phyloP scores from a whole-genome alignment of 805 yeast species.

The Diddensiella caesifluorescens region DNA sequence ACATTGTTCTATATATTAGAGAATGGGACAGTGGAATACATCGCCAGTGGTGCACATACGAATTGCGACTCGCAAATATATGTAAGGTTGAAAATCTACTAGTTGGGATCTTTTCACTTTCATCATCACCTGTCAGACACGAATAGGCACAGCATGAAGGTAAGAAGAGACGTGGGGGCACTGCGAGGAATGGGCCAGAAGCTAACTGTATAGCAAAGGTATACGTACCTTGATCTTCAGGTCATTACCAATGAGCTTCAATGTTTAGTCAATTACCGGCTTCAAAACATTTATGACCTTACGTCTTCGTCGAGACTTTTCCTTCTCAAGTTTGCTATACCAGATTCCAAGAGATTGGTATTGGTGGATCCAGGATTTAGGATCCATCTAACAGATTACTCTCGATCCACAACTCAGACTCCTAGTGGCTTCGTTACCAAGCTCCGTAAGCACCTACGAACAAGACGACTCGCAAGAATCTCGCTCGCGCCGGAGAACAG shows the following conservation, averaged over 20 bases:
- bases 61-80: too few relatives aligned
- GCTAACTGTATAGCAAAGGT: conserved; percentile 80
- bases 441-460: conserved; percentile 77
- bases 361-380: conserved; percentile 85
- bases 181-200: conserved; percentile 11
- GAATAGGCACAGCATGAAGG: too few relatives aligned
- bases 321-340: conserved; percentile 71
- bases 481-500: conserved; percentile 77
- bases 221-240: conserved; percentile 77
- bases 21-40: too few relatives aligned
- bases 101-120: too few relatives aligned
- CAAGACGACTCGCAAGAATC: conserved; percentile 67
- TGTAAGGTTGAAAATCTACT: too few relatives aligned
- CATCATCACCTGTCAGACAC: too few relatives aligned
- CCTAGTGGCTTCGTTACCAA: conserved; percentile 86
- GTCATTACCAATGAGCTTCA: conserved; percentile 64
- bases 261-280: conserved; percentile 56
- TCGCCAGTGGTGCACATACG: too few relatives aligned
- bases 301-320: conserved; percentile 67
- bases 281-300: conserved; percentile 81
- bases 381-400: conserved; percentile 70
- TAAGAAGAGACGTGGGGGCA: conserved; percentile 1
- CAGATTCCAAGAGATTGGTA: conserved; percentile 71
- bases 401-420: conserved; percentile 70
- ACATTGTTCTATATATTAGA: too few relatives aligned